These are phyloP conservation scores for Oenanthe sinensis DNA, from an alignment of 129 eudicot species.

Conservation along the genomic window DNA sequence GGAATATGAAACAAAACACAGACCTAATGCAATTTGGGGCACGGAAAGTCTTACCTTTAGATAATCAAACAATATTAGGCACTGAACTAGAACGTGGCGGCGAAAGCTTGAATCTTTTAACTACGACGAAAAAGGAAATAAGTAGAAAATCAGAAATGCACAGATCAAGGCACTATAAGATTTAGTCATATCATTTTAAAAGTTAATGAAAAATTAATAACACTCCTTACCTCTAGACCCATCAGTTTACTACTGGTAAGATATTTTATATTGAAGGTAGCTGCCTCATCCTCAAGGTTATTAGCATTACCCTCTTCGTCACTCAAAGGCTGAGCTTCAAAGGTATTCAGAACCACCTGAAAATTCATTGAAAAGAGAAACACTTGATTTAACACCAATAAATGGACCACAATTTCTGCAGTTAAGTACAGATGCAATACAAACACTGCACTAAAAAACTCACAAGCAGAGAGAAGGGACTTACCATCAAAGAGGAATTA, in stretches of 20 bases:
- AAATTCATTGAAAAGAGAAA: conserved; percentile 14
- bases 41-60: conserved; percentile 49
- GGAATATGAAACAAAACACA: neutral
- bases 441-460: neutral
- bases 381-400: neutral
- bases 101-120: conserved; percentile 96
- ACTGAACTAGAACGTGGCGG: conserved; percentile 87
- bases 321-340: conserved; percentile 91
- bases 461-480: conserved; percentile 1
- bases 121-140: conserved; percentile 30
- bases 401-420: neutral
- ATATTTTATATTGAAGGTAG: conserved; percentile 86
- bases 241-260: conserved; percentile 95
- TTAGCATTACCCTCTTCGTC: conserved; percentile 86
- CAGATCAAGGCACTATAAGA: neutral
- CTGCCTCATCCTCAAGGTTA: conserved; percentile 85
- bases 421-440: neutral
- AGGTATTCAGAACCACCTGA: conserved; percentile 73
- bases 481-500: conserved; percentile 72
- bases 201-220: neutral
- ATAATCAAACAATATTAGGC: conserved; percentile 88
- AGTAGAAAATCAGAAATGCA: neutral
- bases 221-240: conserved; percentile 76
- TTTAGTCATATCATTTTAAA: neutral
- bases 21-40: neutral